Evolutionary conservation across 768 basidiomycete genomes (phyloP).

Genomic region (Clitopilus hobsonii): DNA sequence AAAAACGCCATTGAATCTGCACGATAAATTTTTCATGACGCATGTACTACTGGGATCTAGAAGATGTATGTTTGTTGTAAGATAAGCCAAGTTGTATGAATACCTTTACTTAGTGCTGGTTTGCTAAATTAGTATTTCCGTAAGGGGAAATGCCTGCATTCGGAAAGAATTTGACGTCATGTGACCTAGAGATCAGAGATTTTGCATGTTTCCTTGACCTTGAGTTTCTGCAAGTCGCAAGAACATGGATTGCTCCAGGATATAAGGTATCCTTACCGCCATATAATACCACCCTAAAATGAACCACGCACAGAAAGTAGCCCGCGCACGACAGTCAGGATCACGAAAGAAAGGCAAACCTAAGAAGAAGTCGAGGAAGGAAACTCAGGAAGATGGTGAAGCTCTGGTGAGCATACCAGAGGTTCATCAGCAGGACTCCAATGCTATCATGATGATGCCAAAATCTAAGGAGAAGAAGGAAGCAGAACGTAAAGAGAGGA

Average conservation of each 20-base stretch:
- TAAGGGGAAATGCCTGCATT: not conserved
- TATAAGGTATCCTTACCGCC: not conserved
- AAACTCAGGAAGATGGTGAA: constrained; percentile 9
- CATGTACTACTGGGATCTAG: no score
- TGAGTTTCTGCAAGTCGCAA: not conserved
- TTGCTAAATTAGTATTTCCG: not conserved
- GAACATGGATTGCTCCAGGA: not conserved
- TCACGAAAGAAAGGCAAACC: constrained; percentile 61
- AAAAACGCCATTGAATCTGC: not conserved
- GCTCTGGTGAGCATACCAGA: constrained; percentile 11
- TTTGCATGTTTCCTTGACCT: not conserved
- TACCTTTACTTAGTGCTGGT: no score
- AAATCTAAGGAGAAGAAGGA: constrained; percentile 63
- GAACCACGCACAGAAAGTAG: constrained; percentile 29
- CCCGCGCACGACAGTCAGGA: constrained; percentile 61
- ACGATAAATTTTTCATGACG: not conserved
- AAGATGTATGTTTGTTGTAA: no score
- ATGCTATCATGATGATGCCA: constrained; percentile 52
- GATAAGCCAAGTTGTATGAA: no score
- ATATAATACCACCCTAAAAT: constrained; percentile 5
- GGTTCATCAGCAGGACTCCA: constrained; percentile 35
- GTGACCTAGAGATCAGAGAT: not conserved
- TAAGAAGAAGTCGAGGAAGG: constrained; percentile 15
- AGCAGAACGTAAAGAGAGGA: constrained; percentile 49
- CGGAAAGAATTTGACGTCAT: not conserved